Evolutionary conservation across 768 basidiomycete species (phyloP).

Genomic region (Suillus sp.): DNA sequence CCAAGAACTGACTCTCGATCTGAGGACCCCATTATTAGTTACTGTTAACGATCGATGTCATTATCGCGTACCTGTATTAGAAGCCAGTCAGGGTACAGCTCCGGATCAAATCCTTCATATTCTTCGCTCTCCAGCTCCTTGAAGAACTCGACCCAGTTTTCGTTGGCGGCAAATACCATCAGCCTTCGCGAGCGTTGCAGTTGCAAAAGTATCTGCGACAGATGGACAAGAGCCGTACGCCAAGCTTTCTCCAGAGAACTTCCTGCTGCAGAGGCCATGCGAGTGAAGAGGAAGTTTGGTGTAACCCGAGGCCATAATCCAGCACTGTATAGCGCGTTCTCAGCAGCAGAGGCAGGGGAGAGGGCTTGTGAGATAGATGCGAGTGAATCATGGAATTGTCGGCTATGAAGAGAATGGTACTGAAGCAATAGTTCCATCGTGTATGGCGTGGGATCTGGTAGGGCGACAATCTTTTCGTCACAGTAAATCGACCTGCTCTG

Average conservation of each 20-base stretch:
- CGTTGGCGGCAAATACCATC: slow-evolving; percentile 24
- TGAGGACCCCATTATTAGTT: slow-evolving; percentile 20
- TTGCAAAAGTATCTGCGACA: slow-evolving; percentile 34
- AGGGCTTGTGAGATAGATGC: slow-evolving; percentile 11
- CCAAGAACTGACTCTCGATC: slow-evolving; percentile 48
- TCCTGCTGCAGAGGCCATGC: slow-evolving; percentile 29
- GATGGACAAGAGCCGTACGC: slow-evolving; percentile 29
- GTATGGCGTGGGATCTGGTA: not conserved
- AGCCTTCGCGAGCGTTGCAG: slow-evolving; percentile 42
- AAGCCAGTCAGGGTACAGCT: slow-evolving; percentile 42
- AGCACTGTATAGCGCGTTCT: slow-evolving; percentile 20
- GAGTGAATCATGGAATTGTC: slow-evolving; percentile 5
- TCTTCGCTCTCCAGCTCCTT: slow-evolving; percentile 30
- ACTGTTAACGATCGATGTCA: not conserved
- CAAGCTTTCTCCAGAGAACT: slow-evolving; percentile 28
- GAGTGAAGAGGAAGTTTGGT: slow-evolving; percentile 30
- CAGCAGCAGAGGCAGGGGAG: slow-evolving; percentile 20
- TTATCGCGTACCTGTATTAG: slow-evolving; percentile 41
- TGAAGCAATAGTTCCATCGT: slow-evolving; percentile 6
- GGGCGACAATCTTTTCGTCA: not conserved
- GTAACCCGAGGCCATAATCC: slow-evolving; percentile 44
- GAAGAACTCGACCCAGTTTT: slow-evolving; percentile 34
- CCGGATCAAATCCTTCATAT: slow-evolving; percentile 20
- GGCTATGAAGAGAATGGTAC: slow-evolving; percentile 17
- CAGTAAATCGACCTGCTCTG: slow-evolving; percentile 18